These are phyloP conservation scores for Tephrocybe sp. DNA, from an alignment of 768 basidiomycete species.

Conservation along the genomic window DNA sequence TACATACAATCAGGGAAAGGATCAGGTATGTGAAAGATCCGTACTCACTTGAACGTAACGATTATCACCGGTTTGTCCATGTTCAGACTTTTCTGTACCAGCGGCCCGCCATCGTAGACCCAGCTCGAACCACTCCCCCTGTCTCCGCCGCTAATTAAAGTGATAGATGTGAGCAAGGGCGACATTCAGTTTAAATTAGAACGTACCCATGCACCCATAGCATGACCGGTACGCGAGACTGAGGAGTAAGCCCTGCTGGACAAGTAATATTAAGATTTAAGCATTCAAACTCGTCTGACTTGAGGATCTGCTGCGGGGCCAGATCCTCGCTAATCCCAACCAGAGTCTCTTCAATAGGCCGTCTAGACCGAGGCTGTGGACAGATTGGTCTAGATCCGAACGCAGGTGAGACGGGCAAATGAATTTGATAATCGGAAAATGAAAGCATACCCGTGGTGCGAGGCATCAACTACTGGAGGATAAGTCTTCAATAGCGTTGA, in stretches of 20 bases:
- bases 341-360: constrained; percentile 55
- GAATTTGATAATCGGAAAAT: not conserved
- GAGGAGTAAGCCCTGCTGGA: constrained; percentile 51
- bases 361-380: constrained; percentile 51
- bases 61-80: constrained; percentile 65
- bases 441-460: constrained; percentile 58
- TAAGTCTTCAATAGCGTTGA: constrained; percentile 61
- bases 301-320: constrained; percentile 50
- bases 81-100: constrained; percentile 66
- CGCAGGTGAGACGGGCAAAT: not conserved
- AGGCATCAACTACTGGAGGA: constrained; percentile 56
- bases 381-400: constrained; percentile 60
- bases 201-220: constrained; percentile 84
- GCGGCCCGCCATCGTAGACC: constrained; percentile 71
- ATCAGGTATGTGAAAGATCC: not conserved
- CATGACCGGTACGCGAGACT: constrained; percentile 71
- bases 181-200: constrained; percentile 1
- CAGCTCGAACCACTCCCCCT: constrained; percentile 74
- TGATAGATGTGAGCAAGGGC: constrained; percentile 4
- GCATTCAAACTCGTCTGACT: constrained; percentile 76
- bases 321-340: constrained; percentile 55
- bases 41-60: constrained; percentile 71
- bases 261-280: constrained; percentile 80
- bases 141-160: constrained; percentile 56
- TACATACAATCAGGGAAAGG: constrained; percentile 1